Evolutionary conservation across 345 rosid species (phyloP), one percentile per base, ranked within the genome.

Genomic region (Noccaea bulbosa): DNA sequence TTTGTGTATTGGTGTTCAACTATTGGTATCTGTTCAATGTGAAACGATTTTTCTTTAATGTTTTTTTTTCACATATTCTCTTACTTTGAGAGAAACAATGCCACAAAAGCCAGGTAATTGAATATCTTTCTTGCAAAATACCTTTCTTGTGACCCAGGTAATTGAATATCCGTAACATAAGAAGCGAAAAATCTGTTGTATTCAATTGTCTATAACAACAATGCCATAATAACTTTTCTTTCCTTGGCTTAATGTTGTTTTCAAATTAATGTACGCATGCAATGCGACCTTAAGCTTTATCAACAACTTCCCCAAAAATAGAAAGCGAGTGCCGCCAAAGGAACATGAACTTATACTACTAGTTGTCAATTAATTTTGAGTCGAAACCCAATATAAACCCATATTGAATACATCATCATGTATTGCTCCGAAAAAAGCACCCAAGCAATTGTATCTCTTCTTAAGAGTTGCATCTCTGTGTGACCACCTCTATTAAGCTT

Each of bases 1-100:
- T 52, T 63, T 62, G 55, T 72, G 67, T 27, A 39, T 38, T 27
- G 41, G 60, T 60, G 6, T 22, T 11, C 0, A 17, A 51, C 33
- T 30, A 1, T 11, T 65, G 39, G 39, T n/a, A 1, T 38, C 20
- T 17, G 20, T 17, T 17, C 20, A 17, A 59, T 40, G 38, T 43
- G 38, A 40, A 45, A 71, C 16, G 45, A 9, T 20, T 62, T 16
- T 11, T n/a, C 6, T 12, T 38, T 24, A 17, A 17, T 7, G 2
- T 34, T 11, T 12, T 27, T 27, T 16, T 59, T n/a, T 39, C 2
- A 27, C 48, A 12, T 37, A 11, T 20, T 57, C 40, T 5, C 27
- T 54, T 15, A 32, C 20, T 15, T 22, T 12, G 8, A 37, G 30
- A 39, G 39, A 39, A 14, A 47, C 16, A 11, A 34, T 17, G 39